These are phyloP conservation scores for Chaetomium globosum DNA, from an alignment of 2,329 filamentous ascomycete species.

Conservation along the genomic window DNA sequence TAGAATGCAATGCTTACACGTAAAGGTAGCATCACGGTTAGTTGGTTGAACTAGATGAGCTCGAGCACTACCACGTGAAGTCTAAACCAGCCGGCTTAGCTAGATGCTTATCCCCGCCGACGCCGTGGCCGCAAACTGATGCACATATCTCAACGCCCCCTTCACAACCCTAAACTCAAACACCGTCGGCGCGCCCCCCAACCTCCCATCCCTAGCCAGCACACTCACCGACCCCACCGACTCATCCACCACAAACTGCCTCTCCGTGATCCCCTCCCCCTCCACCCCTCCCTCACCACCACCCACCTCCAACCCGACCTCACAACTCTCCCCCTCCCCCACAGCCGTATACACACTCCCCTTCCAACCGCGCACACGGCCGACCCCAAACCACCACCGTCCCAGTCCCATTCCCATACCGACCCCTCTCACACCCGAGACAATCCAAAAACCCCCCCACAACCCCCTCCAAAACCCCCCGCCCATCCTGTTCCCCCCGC, in stretches of 20 bases:
- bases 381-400: not conserved
- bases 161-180: conserved; percentile 21
- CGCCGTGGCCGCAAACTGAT: conserved; percentile 12
- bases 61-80: not conserved
- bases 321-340: not conserved
- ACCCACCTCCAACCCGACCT: not conserved
- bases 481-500: not conserved
- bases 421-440: not conserved
- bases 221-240: conserved; percentile 15
- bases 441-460: not conserved
- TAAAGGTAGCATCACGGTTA: not conserved
- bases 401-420: not conserved
- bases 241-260: conserved; percentile 7
- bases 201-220: conserved; percentile 13
- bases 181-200: not conserved
- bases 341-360: not conserved
- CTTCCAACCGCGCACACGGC: conserved; percentile 5
- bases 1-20: too few species aligned
- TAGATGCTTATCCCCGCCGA: not conserved
- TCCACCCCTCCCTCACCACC: not conserved
- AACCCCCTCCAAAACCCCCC: not conserved
- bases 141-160: conserved; percentile 19
- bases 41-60: not conserved
- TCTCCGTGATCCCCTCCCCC: not conserved
- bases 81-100: not conserved